Evolutionary conservation across 257 asterid genomes (phyloP), one percentile per base, ranked within the genome.

Genomic region (Nicotiana benthamiana): DNA sequence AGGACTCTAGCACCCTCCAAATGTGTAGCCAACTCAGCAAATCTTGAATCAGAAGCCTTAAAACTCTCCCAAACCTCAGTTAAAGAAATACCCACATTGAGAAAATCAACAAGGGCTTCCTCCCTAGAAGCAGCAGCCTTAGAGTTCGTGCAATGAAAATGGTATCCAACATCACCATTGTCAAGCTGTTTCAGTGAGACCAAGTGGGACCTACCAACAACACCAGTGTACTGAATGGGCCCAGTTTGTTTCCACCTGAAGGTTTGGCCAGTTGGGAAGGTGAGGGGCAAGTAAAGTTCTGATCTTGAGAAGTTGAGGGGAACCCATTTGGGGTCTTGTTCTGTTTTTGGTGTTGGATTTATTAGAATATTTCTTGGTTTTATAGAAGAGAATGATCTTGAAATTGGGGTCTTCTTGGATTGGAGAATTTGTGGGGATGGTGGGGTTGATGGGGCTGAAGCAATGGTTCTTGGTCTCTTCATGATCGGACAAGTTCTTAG

Each of bases 221-320:
- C 86, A 17, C 99, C 97, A 5, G 98, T 93, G 86, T 82, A 95
- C 75, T 92, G 97, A 24, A 82, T 78, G 6, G 93, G 89, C 52
- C 93, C 97, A 20, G 99, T 93, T 68, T 89, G 86, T 86, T 84
- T 95, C 97, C 97, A 95, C 83, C 96, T 89, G 92, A 95, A 95
- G 3, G 97, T 93, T 83, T 93, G 99, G 54, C 99, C 99, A 9
- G 99, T 95, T 75, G 99, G 99, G 83, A 95, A 92, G 24, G 97
- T 95, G 82, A 95, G 97, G 60, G 99, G 97, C 79, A 95, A 80
- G 84, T 90, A 90, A 76, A 95, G 94, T 84, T 93, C 99, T 40
- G 95, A 83, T 83, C 88, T 95, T 78, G 82, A 80, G 32, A 91
- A 82, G 67, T 85, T 86, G 26, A 92, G 88, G 82, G 94, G 92